Evolutionary conservation across 768 basidiomycete species (phyloP).

Genomic region (Suillus discolor): DNA sequence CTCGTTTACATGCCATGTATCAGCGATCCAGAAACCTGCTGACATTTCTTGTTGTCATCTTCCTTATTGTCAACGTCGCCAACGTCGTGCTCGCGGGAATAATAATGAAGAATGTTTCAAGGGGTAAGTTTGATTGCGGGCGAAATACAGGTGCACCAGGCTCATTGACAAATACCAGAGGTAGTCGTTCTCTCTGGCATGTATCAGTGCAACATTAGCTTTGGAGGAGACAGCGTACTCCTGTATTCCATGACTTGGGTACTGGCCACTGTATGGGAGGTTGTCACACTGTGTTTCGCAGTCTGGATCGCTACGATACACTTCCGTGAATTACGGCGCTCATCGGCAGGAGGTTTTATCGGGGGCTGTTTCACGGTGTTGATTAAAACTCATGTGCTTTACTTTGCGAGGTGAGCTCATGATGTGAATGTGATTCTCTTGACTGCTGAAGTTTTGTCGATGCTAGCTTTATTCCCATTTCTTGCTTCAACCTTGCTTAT

Average conservation of each 20-base stretch:
- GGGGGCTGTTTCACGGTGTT: not conserved
- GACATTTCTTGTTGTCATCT: not conserved
- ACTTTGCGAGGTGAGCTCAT: not conserved
- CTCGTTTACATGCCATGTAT: slow-evolving; percentile 1
- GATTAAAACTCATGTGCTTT: not conserved
- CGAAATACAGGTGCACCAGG: not conserved
- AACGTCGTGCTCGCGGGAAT: not conserved
- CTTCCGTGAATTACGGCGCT: not conserved
- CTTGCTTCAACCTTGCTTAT: not conserved
- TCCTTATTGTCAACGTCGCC: not conserved
- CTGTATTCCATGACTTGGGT: not conserved
- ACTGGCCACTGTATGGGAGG: not conserved
- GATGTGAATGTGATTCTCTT: not conserved
- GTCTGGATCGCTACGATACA: not conserved
- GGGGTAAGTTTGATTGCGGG: not conserved
- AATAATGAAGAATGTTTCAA: not conserved
- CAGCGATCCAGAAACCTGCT: not conserved
- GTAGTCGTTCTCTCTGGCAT: not conserved
- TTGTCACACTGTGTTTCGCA: not conserved
- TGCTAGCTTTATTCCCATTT: not conserved
- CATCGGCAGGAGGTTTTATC: not conserved
- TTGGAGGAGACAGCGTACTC: not conserved
- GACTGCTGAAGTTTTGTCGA: not conserved
- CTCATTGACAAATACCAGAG: not conserved
- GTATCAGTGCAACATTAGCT: not conserved